phyloP scores from a whole-genome alignment of 257 asterid genomes.

The Verbascum thapsus region DNA sequence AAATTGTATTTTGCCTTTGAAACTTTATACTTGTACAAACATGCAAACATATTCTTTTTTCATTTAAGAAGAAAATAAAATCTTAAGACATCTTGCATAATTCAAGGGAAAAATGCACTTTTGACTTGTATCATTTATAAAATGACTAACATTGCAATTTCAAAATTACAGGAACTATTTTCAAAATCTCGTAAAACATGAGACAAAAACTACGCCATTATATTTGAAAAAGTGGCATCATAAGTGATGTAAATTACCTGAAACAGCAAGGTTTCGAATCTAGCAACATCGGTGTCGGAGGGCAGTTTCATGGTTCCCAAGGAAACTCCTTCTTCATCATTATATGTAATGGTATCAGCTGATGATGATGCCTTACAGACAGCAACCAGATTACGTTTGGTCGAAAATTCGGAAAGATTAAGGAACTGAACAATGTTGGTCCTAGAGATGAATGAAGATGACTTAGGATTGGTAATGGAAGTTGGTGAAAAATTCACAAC shows the following conservation, averaged over 20 bases:
- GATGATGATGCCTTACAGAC: conserved; percentile 47
- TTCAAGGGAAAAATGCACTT: too few species aligned
- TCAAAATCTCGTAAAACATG: too few species aligned
- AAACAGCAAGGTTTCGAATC: conserved; percentile 83
- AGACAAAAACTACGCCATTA: too few species aligned
- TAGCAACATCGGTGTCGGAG: conserved; percentile 53
- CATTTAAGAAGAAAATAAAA: too few species aligned
- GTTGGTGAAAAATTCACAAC: conserved; percentile 32
- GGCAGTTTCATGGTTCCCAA: conserved; percentile 92
- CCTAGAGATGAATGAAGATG: conserved; percentile 30
- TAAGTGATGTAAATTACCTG: conserved; percentile 53
- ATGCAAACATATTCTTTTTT: too few species aligned
- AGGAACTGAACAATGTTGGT: conserved; percentile 31
- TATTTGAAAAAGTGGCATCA: too few species aligned
- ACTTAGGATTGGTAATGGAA: conserved; percentile 18
- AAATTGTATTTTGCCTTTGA: too few species aligned
- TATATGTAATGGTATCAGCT: conserved; percentile 24
- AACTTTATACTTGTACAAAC: too few species aligned
- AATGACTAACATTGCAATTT: too few species aligned
- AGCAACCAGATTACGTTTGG: conserved; percentile 24
- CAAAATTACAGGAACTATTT: too few species aligned
- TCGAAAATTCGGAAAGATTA: conserved; percentile 22
- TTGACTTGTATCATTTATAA: too few species aligned
- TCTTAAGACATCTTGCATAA: too few species aligned
- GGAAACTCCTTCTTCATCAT: conserved; percentile 73